Percentiles rank a stretch among this genome's conserved stretches.
These are phyloP conservation scores for Fusarium sp. DNA, from an alignment of 2,329 filamentous ascomycete species.

Conservation along the genomic window DNA sequence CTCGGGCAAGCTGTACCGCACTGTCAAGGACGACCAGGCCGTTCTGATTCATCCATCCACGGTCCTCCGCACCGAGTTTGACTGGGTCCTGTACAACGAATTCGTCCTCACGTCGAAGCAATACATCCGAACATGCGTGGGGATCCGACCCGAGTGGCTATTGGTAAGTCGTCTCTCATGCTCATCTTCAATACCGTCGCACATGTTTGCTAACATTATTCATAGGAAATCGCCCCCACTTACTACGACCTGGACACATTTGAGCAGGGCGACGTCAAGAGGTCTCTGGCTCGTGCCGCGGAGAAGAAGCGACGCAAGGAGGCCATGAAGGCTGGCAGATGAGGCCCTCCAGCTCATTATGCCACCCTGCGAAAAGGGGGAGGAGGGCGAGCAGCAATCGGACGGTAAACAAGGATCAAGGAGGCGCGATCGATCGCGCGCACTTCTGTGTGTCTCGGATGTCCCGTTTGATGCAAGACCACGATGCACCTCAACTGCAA, in stretches of 20 bases:
- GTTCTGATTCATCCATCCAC: conserved; percentile 95
- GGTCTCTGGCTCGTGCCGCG: conserved; percentile 65
- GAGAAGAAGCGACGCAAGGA: conserved; percentile 71
- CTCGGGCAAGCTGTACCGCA: conserved; percentile 89
- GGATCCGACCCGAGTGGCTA: conserved; percentile 93
- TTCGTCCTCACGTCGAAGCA: conserved; percentile 98
- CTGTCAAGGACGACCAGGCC: conserved; percentile 95
- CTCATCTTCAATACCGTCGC: background rate
- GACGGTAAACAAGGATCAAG: conserved; percentile 7
- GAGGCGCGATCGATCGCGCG: conserved; percentile 17
- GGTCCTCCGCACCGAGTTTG: conserved; percentile 85
- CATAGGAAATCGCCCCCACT: conserved; percentile 86
- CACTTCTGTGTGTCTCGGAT: conserved; percentile 12
- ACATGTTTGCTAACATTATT: conserved; percentile 21
- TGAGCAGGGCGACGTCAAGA: conserved; percentile 86
- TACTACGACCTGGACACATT: conserved; percentile 92
- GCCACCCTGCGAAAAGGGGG: conserved; percentile 21
- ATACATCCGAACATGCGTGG: conserved; percentile 94
- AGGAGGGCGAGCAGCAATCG: background rate
- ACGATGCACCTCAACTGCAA: conserved; percentile 15
- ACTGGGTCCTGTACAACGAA: conserved; percentile 99
- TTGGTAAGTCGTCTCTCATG: conserved; percentile 66
- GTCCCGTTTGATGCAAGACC: conserved; percentile 20
- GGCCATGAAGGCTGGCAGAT: conserved; percentile 63
- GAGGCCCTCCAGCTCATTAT: conserved; percentile 32